Evolutionary conservation across 2,329 filamentous ascomycete genomes (phyloP).

Genomic region (Exophiala spinifera): DNA sequence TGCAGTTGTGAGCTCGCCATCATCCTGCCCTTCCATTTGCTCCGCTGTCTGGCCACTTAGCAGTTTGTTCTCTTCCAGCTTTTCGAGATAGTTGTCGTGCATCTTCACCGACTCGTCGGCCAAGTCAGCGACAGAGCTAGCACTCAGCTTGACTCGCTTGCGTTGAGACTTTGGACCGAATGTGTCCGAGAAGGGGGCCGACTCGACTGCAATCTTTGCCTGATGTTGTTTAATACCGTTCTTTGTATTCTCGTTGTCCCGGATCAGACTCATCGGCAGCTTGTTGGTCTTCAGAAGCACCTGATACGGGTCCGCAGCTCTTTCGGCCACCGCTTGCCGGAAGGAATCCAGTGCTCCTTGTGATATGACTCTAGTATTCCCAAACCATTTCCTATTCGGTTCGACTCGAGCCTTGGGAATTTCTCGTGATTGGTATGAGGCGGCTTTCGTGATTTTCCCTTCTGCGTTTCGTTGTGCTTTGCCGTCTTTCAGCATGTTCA

Average conservation of each 20-base stretch:
- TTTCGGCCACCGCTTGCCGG: conserved; percentile 86
- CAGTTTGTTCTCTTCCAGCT: conserved; percentile 72
- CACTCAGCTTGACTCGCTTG: conserved; percentile 85
- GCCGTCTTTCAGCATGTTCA: conserved; percentile 89
- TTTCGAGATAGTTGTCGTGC: conserved; percentile 77
- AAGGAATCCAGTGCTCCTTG: conserved; percentile 86
- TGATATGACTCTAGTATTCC: conserved; percentile 84
- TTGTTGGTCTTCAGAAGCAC: conserved; percentile 97
- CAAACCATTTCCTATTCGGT: conserved; percentile 97
- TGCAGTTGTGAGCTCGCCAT: conserved; percentile 58
- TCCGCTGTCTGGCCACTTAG: conserved; percentile 63
- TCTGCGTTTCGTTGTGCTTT: conserved; percentile 75
- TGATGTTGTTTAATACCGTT: conserved; percentile 89
- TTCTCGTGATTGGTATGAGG: conserved; percentile 78
- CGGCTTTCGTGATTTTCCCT: conserved; percentile 81
- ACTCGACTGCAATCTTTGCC: conserved; percentile 91
- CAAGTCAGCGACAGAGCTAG: conserved; percentile 76
- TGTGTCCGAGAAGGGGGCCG: conserved; percentile 77
- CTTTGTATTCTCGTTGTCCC: conserved; percentile 65
- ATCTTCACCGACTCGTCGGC: conserved; percentile 75
- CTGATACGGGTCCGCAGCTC: conserved; percentile 84
- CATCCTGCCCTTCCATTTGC: conserved; percentile 46
- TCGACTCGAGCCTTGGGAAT: conserved; percentile 82
- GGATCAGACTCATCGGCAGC: conserved; percentile 90
- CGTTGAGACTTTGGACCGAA: conserved; percentile 92